A percentile compares a stretch with the other conserved stretches of the same genome.
Conservation (phyloP, 306 rosid genomes). For the Lathyrus oleraceus region DNA sequence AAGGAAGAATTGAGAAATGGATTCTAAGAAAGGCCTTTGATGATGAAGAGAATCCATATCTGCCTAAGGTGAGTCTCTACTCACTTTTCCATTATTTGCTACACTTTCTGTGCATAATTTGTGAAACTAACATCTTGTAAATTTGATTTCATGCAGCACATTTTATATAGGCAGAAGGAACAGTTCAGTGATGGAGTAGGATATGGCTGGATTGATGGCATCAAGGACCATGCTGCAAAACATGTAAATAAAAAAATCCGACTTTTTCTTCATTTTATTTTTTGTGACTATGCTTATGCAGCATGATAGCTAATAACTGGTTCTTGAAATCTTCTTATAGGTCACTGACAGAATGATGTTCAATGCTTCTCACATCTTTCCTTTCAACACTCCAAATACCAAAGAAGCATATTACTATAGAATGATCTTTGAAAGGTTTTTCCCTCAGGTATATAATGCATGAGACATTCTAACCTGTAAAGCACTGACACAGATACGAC, state of each 20-base stretch:
- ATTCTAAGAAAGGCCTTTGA: slow-evolving; percentile 90
- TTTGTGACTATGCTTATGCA: not conserved
- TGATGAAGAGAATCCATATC: slow-evolving; percentile 83
- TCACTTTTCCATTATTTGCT: not conserved
- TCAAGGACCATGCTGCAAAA: slow-evolving; percentile 77
- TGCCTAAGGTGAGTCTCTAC: slow-evolving; percentile 67
- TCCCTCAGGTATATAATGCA: slow-evolving; percentile 70
- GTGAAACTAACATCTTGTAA: slow-evolving; percentile 31
- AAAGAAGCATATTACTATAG: slow-evolving; percentile 93
- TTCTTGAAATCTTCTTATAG: slow-evolving; percentile 38
- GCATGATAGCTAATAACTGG: slow-evolving; percentile 14
- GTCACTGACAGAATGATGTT: slow-evolving; percentile 85
- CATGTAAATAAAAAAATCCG: slow-evolving; percentile 51
- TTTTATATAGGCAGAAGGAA: slow-evolving; percentile 90
- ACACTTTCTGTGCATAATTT: not conserved
- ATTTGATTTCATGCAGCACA: slow-evolving; percentile 61
- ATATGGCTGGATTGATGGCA: slow-evolving; percentile 96
- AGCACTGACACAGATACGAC: no score
- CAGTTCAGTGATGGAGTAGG: slow-evolving; percentile 99
- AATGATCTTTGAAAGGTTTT: slow-evolving; percentile 91
- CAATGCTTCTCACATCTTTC: slow-evolving; percentile 75
- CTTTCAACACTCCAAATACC: slow-evolving; percentile 82
- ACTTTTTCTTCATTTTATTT: not conserved
- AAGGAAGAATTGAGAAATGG: slow-evolving; percentile 83
- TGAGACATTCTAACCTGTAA: not conserved